These are phyloP conservation scores for Penicillium angulare DNA, from an alignment of 495 filamentous ascomycete species.

Conservation along the genomic window DNA sequence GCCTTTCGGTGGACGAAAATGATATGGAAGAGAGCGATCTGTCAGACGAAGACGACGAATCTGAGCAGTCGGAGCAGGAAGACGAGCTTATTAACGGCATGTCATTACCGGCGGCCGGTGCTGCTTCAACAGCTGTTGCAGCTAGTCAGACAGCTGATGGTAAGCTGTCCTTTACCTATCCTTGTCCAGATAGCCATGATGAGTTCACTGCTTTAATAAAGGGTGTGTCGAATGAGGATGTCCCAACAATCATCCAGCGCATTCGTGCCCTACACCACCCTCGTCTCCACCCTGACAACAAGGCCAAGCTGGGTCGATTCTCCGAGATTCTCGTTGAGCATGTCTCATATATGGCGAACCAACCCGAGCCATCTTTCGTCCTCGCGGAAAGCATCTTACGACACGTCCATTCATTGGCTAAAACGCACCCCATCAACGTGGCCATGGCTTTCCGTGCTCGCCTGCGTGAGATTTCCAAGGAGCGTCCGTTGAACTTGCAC, in stretches of 20 bases:
- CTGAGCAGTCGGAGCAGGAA: conserved; percentile 44
- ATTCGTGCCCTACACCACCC: conserved; percentile 88
- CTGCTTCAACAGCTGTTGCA: conserved; percentile 23
- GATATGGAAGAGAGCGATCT: conserved; percentile 51
- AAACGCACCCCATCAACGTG: conserved; percentile 74
- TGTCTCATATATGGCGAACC: conserved; percentile 63
- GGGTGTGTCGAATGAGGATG: conserved; percentile 55
- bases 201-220: conserved; percentile 67
- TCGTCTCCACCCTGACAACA: conserved; percentile 81
- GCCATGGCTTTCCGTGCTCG: conserved; percentile 72
- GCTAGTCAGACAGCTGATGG: conserved; percentile 43
- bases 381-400: conserved; percentile 67
- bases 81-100: conserved; percentile 47
- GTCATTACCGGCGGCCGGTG: conserved; percentile 24
- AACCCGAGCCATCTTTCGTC: conserved; percentile 53
- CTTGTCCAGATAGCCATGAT: conserved; percentile 74
- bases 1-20: conserved; percentile 49
- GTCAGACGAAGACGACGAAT: conserved; percentile 52
- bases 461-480: conserved; percentile 61
- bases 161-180: conserved; percentile 72
- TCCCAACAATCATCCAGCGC: conserved; percentile 79
- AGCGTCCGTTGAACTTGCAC: conserved; percentile 58
- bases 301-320: conserved; percentile 74
- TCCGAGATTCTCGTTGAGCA: conserved; percentile 74
- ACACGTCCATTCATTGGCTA: conserved; percentile 83